Evolutionary conservation across 2,329 filamentous ascomycete genomes (phyloP).

Genomic region (Microcyclosporella mali): DNA sequence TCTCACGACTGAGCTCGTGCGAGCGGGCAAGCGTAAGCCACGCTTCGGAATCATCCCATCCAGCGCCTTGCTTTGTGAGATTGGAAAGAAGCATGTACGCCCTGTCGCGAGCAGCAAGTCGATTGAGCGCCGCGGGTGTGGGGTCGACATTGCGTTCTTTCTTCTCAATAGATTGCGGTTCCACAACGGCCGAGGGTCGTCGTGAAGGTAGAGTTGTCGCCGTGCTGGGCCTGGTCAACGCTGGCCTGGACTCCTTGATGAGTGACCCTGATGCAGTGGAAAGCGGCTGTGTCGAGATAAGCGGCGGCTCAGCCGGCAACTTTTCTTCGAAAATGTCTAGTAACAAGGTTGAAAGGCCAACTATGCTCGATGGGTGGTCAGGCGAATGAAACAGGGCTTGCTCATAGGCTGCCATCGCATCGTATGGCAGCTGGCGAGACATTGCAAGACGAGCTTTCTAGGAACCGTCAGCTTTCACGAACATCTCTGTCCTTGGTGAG

Average conservation of each 20-base stretch:
- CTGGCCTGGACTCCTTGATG: constrained; percentile 16
- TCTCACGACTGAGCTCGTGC: constrained; percentile 79
- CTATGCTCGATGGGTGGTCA: constrained; percentile 72
- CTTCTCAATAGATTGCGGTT: constrained; percentile 8
- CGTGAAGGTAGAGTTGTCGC: constrained; percentile 10
- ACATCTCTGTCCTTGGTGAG: not conserved
- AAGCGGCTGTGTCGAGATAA: constrained; percentile 29
- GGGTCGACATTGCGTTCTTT: constrained; percentile 20
- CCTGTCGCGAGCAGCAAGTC: constrained; percentile 82
- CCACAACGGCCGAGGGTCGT: constrained; percentile 11
- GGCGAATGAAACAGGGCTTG: constrained; percentile 70
- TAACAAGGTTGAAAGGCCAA: constrained; percentile 77
- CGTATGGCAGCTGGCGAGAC: constrained; percentile 56
- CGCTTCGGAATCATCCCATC: constrained; percentile 89
- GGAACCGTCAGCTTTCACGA: constrained; percentile 15
- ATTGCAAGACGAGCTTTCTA: constrained; percentile 63
- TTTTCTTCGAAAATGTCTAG: constrained; percentile 73
- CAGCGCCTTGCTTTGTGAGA: constrained; percentile 75
- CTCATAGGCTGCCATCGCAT: constrained; percentile 73
- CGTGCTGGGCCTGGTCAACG: constrained; percentile 14
- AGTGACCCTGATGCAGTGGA: constrained; percentile 16
- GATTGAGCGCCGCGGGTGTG: constrained; percentile 66
- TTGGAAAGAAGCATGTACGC: constrained; percentile 77
- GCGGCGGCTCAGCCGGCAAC: constrained; percentile 52
- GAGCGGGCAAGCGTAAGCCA: constrained; percentile 85